Conservation (phyloP, 1,139 yeast species). For the Kodamaea alishanica region DNA sequence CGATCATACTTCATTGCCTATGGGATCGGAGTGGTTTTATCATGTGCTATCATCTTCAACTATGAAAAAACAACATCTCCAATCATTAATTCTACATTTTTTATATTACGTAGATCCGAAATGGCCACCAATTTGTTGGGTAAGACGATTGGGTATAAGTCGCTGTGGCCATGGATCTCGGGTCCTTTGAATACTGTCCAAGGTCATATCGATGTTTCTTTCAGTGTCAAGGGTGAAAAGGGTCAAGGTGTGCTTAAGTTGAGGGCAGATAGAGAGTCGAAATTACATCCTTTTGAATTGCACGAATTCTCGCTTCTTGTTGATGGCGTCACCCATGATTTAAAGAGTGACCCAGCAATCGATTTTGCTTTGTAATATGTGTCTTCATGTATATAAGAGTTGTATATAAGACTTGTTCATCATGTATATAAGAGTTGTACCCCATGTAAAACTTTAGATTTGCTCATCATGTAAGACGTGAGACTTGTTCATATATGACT, state of each 20-base stretch:
- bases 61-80: constrained; percentile 91
- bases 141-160: constrained; percentile 64
- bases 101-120: constrained; percentile 77
- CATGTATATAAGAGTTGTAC: too few relatives aligned
- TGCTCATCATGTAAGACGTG: too few relatives aligned
- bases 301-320: constrained; percentile 56
- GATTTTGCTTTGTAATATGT: constrained; percentile 22
- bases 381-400: not conserved
- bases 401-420: not conserved
- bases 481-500: too few relatives aligned
- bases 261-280: constrained; percentile 57
- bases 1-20: constrained; percentile 57
- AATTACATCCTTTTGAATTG: constrained; percentile 55
- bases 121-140: constrained; percentile 67
- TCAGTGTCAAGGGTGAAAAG: constrained; percentile 64
- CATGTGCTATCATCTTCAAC: constrained; percentile 75
- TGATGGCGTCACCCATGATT: constrained; percentile 36
- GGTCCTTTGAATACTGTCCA: constrained; percentile 82
- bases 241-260: constrained; percentile 49
- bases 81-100: constrained; percentile 79
- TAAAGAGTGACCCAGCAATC: constrained; percentile 49
- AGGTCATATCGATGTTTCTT: constrained; percentile 72
- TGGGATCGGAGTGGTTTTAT: constrained; percentile 57
- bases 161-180: constrained; percentile 81
- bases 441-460: too few relatives aligned